A percentile compares a stretch with the other conserved stretches of the same genome.
These are phyloP conservation scores for Pulveroboletus ravenelii DNA, from an alignment of 768 basidiomycete genomes.

Conservation along the genomic window DNA sequence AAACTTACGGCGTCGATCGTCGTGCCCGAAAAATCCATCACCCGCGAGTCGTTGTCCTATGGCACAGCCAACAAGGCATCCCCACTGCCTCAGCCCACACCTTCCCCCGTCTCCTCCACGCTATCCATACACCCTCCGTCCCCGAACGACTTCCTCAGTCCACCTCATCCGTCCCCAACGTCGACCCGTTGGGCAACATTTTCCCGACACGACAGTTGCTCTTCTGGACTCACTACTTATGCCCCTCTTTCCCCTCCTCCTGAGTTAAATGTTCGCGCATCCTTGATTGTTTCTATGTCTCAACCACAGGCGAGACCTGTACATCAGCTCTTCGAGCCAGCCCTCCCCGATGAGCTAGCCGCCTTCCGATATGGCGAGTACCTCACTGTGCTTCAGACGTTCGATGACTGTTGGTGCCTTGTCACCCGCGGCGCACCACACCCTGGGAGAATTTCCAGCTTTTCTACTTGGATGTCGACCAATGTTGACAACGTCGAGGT, in stretches of 20 bases:
- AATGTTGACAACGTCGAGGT: too few relatives aligned
- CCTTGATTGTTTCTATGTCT: conserved; percentile 17
- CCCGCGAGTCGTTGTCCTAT: conserved; percentile 35
- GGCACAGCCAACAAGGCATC: conserved; percentile 41
- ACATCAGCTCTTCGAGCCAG: conserved; percentile 59
- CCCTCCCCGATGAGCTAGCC: conserved; percentile 71
- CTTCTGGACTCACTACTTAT: conserved; percentile 34
- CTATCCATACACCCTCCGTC: conserved; percentile 18
- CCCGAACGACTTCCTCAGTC: conserved; percentile 8
- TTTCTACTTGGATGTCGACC: too few relatives aligned
- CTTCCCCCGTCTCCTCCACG: conserved; percentile 38
- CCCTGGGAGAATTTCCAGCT: too few relatives aligned
- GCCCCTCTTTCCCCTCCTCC: conserved; percentile 26
- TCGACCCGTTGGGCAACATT: conserved; percentile 15
- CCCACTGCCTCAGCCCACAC: conserved; percentile 37
- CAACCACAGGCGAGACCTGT: conserved; percentile 47
- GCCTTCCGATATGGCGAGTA: conserved; percentile 34
- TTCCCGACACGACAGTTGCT: conserved; percentile 31
- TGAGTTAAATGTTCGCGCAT: conserved; percentile 5
- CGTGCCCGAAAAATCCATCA: conserved; percentile 47
- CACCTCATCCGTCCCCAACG: conserved; percentile 11
- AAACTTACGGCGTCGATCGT: conserved; percentile 43
- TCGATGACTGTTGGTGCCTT: conserved; percentile 79
- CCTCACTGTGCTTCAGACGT: conserved; percentile 43
- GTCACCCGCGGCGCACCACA: conserved; percentile 47